Conservation (phyloP, 2,329 filamentous ascomycete genomes). For the Phialocephala sp. region DNA sequence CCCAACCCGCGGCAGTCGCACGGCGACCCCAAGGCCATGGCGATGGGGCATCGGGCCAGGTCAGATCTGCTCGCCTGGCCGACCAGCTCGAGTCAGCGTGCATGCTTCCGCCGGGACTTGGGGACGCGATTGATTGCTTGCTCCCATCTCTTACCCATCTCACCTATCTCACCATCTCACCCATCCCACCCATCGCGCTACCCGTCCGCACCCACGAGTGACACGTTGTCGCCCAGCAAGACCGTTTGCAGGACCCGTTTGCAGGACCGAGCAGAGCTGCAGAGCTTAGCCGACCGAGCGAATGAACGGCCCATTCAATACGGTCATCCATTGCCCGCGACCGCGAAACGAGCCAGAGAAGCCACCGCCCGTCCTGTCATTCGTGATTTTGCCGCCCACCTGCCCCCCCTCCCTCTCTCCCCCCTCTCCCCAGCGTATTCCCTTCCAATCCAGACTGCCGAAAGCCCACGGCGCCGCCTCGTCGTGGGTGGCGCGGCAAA, state of each 20-base stretch:
- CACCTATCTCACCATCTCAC: neutral
- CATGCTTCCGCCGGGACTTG: constrained; percentile 1
- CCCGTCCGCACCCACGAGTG: neutral
- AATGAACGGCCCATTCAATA: neutral
- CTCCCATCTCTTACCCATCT: too few relatives aligned
- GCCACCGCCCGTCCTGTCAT: neutral
- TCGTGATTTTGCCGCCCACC: neutral
- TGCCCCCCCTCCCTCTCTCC: too few relatives aligned
- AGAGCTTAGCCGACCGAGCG: neutral
- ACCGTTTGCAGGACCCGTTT: neutral
- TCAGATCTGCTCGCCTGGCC: neutral
- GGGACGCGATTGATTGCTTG: too few relatives aligned
- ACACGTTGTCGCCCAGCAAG: too few relatives aligned
- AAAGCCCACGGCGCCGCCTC: neutral
- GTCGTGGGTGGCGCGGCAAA: neutral
- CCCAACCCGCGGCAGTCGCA: neutral
- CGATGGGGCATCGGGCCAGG: constrained; percentile 1
- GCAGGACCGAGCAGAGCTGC: too few relatives aligned
- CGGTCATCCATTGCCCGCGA: too few relatives aligned
- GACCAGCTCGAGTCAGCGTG: neutral
- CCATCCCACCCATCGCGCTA: neutral
- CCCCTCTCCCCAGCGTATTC: neutral
- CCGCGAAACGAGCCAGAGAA: neutral
- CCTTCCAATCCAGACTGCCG: neutral
- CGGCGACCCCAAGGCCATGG: constrained; percentile 7